A percentile compares a stretch with the other conserved stretches of the same genome.
phyloP scores from a whole-genome alignment of 2,329 filamentous ascomycete genomes.

The Diatrype stigma region DNA sequence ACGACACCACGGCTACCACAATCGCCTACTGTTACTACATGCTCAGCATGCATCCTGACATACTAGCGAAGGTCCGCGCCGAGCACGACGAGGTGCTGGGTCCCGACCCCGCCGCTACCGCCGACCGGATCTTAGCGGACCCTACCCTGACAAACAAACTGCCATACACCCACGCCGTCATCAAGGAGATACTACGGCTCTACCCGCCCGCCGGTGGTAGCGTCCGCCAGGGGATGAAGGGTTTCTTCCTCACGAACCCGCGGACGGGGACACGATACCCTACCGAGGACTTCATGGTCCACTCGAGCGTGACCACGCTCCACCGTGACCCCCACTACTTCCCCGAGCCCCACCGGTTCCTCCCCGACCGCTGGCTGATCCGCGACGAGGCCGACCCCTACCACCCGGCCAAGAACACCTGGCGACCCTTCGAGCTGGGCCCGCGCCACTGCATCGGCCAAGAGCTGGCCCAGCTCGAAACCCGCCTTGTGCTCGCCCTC shows the following conservation, averaged over 20 bases:
- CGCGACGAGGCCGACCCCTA: slow-evolving; percentile 25
- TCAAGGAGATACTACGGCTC: slow-evolving; percentile 50
- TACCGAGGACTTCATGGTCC: slow-evolving; percentile 31
- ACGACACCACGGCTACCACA: slow-evolving; percentile 28
- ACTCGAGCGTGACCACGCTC: slow-evolving; percentile 16
- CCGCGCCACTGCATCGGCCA: slow-evolving; percentile 53
- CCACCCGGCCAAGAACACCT: slow-evolving; percentile 39
- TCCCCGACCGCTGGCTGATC: slow-evolving; percentile 39
- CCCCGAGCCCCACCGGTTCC: slow-evolving; percentile 33
- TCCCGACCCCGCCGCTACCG: slow-evolving; percentile 31
- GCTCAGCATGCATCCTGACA: slow-evolving; percentile 18
- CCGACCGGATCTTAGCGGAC: slow-evolving; percentile 34
- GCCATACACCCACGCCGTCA: slow-evolving; percentile 46
- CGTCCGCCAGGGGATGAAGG: slow-evolving; percentile 30
- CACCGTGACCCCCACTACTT: slow-evolving; percentile 33
- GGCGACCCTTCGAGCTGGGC: slow-evolving; percentile 50
- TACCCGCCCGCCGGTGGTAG: slow-evolving; percentile 43
- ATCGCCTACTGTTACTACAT: slow-evolving; percentile 22
- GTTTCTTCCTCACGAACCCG: slow-evolving; percentile 36
- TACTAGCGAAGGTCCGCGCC: slow-evolving; percentile 17
- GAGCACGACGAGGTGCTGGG: slow-evolving; percentile 42
- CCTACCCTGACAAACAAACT: slow-evolving; percentile 45
- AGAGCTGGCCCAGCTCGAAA: slow-evolving; percentile 49
- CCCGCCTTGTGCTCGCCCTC: slow-evolving; percentile 46
- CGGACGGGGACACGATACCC: slow-evolving; percentile 38